These are phyloP conservation scores for Fusarium sp. DNA, from an alignment of 2,329 filamentous ascomycete species.

Conservation along the genomic window DNA sequence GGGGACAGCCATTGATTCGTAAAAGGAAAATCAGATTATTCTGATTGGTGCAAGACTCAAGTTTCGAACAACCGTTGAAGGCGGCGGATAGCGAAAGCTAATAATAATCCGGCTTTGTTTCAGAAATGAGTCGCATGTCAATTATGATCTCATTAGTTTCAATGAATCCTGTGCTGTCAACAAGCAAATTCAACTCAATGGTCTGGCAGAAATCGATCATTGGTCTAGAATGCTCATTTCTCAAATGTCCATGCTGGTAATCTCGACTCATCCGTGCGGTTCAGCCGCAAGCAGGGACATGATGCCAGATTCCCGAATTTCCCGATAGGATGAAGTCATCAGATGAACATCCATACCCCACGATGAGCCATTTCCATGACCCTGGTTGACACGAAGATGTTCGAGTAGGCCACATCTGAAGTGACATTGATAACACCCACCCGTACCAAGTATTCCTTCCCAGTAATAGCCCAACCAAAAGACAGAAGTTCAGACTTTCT, in stretches of 20 bases:
- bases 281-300: slow-evolving; percentile 15
- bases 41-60: slow-evolving; percentile 23
- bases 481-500: no score
- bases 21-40: slow-evolving; percentile 5
- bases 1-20: slow-evolving; percentile 15
- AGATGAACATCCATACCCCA: slow-evolving; percentile 7
- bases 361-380: not conserved
- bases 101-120: not conserved
- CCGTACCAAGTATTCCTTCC: no score
- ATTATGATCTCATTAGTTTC: no score
- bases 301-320: slow-evolving; percentile 21
- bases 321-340: slow-evolving; percentile 2
- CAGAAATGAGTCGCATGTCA: not conserved
- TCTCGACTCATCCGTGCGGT: slow-evolving; percentile 12
- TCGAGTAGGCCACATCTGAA: no score
- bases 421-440: no score
- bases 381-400: not conserved
- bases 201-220: not conserved
- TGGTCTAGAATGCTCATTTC: not conserved
- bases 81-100: slow-evolving; percentile 13
- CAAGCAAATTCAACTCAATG: no score
- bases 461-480: no score
- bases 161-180: no score
- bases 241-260: not conserved
- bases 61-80: not conserved